Evolutionary conservation across 2,329 filamentous ascomycete species (phyloP).

Genomic region (Incumbomyces delicatus): DNA sequence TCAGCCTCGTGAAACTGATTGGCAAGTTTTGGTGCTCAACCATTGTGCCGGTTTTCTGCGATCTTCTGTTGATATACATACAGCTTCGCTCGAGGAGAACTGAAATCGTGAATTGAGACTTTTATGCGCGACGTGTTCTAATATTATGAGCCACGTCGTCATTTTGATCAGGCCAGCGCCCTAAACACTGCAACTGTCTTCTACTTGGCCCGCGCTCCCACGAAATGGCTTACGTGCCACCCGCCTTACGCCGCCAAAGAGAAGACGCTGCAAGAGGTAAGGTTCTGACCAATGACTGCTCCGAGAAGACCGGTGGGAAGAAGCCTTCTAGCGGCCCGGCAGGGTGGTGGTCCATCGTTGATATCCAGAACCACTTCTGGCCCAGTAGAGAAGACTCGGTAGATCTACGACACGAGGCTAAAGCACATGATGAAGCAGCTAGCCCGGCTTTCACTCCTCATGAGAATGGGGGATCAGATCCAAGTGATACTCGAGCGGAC

Average conservation of each 20-base stretch:
- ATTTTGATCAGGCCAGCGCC: too few relatives aligned
- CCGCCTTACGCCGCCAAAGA: not conserved
- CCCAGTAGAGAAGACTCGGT: not conserved
- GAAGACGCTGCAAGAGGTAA: not conserved
- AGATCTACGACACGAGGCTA: not conserved
- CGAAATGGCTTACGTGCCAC: constrained; percentile 1
- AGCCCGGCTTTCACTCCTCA: not conserved
- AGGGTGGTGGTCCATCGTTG: not conserved
- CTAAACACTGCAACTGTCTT: not conserved
- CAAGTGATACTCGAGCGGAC: too few relatives aligned
- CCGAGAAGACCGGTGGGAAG: not conserved
- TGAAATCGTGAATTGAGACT: too few relatives aligned
- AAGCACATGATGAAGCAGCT: not conserved
- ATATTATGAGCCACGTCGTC: too few relatives aligned
- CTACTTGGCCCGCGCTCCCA: not conserved
- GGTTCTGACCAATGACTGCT: not conserved
- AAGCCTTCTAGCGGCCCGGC: not conserved
- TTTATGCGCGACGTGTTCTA: too few relatives aligned
- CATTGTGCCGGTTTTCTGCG: too few relatives aligned
- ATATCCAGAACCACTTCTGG: constrained; percentile 6
- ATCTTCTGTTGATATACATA: too few relatives aligned
- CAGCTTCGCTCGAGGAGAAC: too few relatives aligned
- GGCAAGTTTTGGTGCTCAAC: too few relatives aligned
- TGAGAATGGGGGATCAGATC: too few relatives aligned
- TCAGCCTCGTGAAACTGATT: too few relatives aligned